Percentiles rank a stretch among this genome's conserved stretches.
These are phyloP conservation scores for Fusarium sp. DNA, from an alignment of 2,329 filamentous ascomycete species.

Conservation along the genomic window DNA sequence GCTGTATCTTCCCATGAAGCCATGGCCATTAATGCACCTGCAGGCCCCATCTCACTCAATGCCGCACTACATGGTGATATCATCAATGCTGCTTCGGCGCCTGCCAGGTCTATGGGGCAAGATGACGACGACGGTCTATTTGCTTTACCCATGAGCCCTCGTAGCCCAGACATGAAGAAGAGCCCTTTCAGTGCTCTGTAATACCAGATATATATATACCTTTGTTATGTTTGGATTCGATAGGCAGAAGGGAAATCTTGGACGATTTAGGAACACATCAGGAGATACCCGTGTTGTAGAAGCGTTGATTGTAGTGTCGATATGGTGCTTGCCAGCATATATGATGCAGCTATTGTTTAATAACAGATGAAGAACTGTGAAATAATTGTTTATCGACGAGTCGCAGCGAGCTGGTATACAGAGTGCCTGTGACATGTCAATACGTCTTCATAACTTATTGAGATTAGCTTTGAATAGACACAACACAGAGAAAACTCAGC, in stretches of 20 bases:
- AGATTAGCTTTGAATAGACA: not conserved
- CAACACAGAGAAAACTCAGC: not conserved
- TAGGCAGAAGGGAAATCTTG: not conserved
- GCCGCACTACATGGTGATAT: slow-evolving; percentile 47
- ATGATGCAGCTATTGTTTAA: not conserved
- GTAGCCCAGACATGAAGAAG: slow-evolving; percentile 86
- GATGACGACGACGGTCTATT: slow-evolving; percentile 81
- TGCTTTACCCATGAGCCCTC: slow-evolving; percentile 85
- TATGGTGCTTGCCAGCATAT: not conserved
- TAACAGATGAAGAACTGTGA: not conserved
- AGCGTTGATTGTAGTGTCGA: slow-evolving; percentile 18
- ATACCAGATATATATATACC: not conserved
- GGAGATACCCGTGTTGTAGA: slow-evolving; percentile 36
- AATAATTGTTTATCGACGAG: not conserved
- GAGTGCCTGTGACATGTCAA: not conserved
- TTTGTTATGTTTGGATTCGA: not conserved
- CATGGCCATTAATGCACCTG: slow-evolving; percentile 43
- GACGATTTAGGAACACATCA: slow-evolving; percentile 11
- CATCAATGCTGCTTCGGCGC: slow-evolving; percentile 26
- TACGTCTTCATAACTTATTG: slow-evolving; percentile 2
- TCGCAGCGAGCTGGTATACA: not conserved
- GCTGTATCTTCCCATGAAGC: slow-evolving; percentile 53
- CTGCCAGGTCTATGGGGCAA: slow-evolving; percentile 34
- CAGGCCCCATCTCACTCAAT: slow-evolving; percentile 51
- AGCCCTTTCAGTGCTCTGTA: slow-evolving; percentile 77